Evolutionary conservation across 768 basidiomycete genomes (phyloP), one percentile per base, ranked within the genome.

Genomic region (Strobilomyces dryophilus): DNA sequence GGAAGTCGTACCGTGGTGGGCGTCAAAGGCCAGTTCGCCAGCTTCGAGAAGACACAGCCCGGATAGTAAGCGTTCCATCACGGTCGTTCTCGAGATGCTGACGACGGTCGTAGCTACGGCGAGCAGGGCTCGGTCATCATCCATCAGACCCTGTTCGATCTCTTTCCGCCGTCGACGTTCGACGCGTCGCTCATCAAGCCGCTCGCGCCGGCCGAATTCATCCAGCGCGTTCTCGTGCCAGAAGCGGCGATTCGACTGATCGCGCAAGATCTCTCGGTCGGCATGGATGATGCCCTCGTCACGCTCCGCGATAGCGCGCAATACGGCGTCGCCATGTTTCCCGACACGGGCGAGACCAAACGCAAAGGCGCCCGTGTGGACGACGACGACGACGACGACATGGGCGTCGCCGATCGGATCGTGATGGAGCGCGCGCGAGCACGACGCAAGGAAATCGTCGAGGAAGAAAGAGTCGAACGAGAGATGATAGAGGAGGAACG

Each of bases 291-390:
- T 0, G 91, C 89, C 0, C 61, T 87, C 11, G 62, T 69, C 20
- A 81, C 89, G 6, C 67, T 94, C 45, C 77, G 82, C 27, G 85
- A 89, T 43, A 95, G 92, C 54, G 32, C 86, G 1, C 80, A 80
- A 34, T 97, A 92, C 64, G 94, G 94, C 0, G 84, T 85, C 8
- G 84, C 86, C 7, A 88, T 89, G 84, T 95, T 92, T 66, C 89
- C 90, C 0, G 77, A 73, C 29, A 71, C 76, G 10, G 58, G 66
- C 41, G 64, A 62, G 24, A 56, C 51, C 43, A 62, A 60, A 39
- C 61, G 52, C 17, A 55, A 60, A 5, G 76, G 71, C 4, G 75
- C 72, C 4, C 76, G 73, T 34, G 67, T 61, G 56, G n/a, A n/a
- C n/a, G n/a, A n/a, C n/a, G n/a, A n/a, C n/a, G 74, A 65, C 8